Conservation (phyloP, 441 rosid genomes). For the Pelargonium myrrhifolium region DNA sequence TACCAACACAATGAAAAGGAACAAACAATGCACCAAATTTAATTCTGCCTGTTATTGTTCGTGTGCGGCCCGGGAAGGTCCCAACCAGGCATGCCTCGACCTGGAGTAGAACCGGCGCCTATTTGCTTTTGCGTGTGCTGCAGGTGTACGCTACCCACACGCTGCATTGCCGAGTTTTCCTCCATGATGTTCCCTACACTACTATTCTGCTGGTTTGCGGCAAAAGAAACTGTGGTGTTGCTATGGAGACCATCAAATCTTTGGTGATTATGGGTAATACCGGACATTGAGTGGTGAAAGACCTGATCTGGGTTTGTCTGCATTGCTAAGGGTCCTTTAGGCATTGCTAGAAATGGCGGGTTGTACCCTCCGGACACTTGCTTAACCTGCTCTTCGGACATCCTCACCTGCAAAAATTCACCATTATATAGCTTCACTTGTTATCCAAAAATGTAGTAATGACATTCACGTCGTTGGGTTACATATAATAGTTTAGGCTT, state of each 20-base stretch:
- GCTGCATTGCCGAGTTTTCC: not conserved
- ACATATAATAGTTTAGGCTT: no score
- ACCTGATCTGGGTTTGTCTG: constrained; percentile 1
- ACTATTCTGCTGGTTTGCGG: not conserved
- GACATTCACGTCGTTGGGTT: no score
- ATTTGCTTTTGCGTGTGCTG: not conserved
- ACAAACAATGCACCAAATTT: not conserved
- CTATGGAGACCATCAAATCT: not conserved
- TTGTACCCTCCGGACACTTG: constrained; percentile 5
- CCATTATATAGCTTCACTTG: no score
- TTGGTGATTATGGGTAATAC: not conserved
- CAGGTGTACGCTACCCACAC: not conserved
- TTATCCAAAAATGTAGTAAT: no score
- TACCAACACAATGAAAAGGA: not conserved
- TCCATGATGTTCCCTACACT: constrained; percentile 1
- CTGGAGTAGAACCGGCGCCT: not conserved
- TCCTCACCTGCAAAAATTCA: not conserved
- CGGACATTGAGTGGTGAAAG: not conserved
- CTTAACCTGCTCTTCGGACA: constrained; percentile 5
- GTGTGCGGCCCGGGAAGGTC: not conserved
- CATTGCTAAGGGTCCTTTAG: not conserved
- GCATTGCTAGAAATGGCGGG: not conserved
- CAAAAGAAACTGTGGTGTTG: not conserved
- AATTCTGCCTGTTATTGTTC: not conserved
- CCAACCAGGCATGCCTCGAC: constrained; percentile 1